Evolutionary conservation across 2,329 filamentous ascomycete genomes (phyloP), one percentile per base, ranked within the genome.

Genomic region (Fusarium secorum): DNA sequence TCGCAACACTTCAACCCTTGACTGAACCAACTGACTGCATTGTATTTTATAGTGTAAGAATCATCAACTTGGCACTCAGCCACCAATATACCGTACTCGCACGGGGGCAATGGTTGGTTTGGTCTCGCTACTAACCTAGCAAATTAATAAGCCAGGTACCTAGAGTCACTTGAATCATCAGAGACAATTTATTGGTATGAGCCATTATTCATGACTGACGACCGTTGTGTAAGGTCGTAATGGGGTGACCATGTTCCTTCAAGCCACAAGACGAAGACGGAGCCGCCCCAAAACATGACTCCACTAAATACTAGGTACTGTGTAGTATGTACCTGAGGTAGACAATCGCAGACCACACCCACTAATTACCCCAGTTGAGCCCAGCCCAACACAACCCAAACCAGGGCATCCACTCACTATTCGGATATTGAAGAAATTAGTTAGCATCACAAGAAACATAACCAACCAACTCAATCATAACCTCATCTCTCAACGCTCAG

Each of bases 351-450:
- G 54, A 59, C 63, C 63, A 71, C 63, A 62, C 36, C 45, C 58
- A 39, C 48, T 36, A 51, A 49, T 64, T 44, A 62, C 57, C 62
- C 42, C 38, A 26, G 28, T 33, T 24, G 11, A 33, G 22, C 38
- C 52, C 52, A 55, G n/a, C 36, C 26, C 38, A 44, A 44, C 48
- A 26, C 22, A 32, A 28, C 28, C 22, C 41, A 24, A 36, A 28
- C 48, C 33, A 63, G 63, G 64, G 63, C 56, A 67, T 38, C 60
- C 28, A 62, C 63, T 63, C 33, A 67, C 63, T 56, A 66, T 41
- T 53, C 59, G 41, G 56, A 58, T 55, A 68, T 71, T 65, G 59
- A 54, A 71, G 68, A 71, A 71, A 71, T 69, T 70, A 65, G 66
- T 71, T 57, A 66, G 26, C 45, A 68, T 68, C 60, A 42, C 49